Conservation (phyloP, 2,329 filamentous ascomycete species). For the Penicillium concentricum region DNA sequence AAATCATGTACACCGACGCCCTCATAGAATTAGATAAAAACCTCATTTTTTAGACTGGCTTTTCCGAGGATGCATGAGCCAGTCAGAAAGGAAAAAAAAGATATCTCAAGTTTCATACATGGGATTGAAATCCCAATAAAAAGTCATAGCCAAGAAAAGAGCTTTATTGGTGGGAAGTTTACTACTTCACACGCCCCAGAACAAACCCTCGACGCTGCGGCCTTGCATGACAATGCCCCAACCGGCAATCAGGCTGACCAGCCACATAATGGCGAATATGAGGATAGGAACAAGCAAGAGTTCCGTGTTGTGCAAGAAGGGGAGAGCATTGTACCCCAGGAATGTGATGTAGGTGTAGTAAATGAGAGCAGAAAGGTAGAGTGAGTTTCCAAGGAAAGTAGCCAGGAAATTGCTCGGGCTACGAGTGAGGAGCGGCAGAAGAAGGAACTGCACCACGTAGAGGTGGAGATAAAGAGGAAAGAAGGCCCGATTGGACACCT, state of each 20-base stretch:
- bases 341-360: constrained; percentile 71
- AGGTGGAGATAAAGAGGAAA: constrained; percentile 67
- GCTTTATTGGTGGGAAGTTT: background rate
- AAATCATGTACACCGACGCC: constrained; percentile 31
- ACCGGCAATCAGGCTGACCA: constrained; percentile 49
- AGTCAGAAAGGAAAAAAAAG: constrained; percentile 6
- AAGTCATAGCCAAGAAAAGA: background rate
- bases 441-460: constrained; percentile 65
- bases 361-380: constrained; percentile 64
- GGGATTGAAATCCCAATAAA: background rate
- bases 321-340: constrained; percentile 67
- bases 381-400: constrained; percentile 62
- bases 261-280: constrained; percentile 60
- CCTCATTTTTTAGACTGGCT: background rate
- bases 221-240: constrained; percentile 49
- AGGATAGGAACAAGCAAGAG: constrained; percentile 62
- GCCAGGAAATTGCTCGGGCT: constrained; percentile 43
- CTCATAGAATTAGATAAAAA: constrained; percentile 8
- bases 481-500: constrained; percentile 65
- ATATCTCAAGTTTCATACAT: constrained; percentile 18
- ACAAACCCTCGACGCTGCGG: constrained; percentile 42
- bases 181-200: constrained; percentile 41
- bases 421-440: constrained; percentile 58
- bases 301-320: constrained; percentile 67
- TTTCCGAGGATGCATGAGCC: constrained; percentile 13